Evolutionary conservation across 768 basidiomycete species (phyloP).

Genomic region (Trametes sanguinea): DNA sequence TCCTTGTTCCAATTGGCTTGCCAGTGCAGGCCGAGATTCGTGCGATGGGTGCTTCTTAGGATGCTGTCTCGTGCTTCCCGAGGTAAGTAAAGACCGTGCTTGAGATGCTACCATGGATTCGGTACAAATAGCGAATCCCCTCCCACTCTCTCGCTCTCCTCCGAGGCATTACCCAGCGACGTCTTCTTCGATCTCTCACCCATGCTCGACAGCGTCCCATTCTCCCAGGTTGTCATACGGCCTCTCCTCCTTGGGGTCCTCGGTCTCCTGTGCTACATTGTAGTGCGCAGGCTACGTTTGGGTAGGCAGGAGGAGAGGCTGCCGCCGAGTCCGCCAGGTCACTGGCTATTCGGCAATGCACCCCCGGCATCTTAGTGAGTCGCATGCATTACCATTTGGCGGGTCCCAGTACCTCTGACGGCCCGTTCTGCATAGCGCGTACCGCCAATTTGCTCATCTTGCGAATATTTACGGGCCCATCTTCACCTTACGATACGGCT

Average conservation of each 20-base stretch:
- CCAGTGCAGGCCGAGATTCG: too few species aligned
- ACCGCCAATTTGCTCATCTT: constrained; percentile 46
- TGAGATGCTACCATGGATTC: background rate
- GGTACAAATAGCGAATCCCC: background rate
- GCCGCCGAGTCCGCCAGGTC: constrained; percentile 25
- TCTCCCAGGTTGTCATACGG: background rate
- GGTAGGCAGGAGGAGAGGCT: constrained; percentile 5
- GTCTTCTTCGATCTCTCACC: background rate
- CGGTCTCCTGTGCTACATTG: background rate
- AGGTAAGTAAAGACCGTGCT: too few species aligned
- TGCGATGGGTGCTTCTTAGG: background rate
- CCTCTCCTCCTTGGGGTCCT: constrained; percentile 1
- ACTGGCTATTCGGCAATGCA: constrained; percentile 25
- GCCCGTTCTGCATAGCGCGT: background rate
- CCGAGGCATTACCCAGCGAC: background rate
- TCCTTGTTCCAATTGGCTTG: background rate
- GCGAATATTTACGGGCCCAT: constrained; percentile 62
- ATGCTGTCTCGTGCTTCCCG: too few species aligned
- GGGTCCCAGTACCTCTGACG: background rate
- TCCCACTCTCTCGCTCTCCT: background rate
- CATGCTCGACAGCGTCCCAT: background rate
- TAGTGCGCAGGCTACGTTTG: background rate
- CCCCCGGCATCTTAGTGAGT: constrained; percentile 17
- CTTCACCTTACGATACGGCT: constrained; percentile 56
- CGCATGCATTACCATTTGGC: too few species aligned